Conservation (phyloP, 164 flowering plant genomes). For the Sedum album region DNA sequence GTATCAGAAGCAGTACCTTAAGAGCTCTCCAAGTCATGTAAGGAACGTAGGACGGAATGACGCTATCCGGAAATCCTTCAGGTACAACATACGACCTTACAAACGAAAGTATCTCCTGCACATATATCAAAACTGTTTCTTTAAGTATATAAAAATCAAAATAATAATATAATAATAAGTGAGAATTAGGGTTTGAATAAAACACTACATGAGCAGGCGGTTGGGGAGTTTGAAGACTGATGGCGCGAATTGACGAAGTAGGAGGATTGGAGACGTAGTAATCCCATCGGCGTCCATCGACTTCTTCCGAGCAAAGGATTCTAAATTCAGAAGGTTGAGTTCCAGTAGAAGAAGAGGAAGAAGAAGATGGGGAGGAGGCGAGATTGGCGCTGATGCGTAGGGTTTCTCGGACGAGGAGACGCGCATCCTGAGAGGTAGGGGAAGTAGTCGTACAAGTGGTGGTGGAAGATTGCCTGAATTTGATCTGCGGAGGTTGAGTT, state of each 20-base stretch:
- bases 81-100: conserved; percentile 94
- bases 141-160: too few relatives aligned
- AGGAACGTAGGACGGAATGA: conserved; percentile 83
- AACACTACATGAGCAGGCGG: conserved; percentile 57
- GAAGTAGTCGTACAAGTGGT: conserved; percentile 6
- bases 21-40: conserved; percentile 97
- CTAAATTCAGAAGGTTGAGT: conserved; percentile 33
- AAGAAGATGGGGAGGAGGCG: conserved; percentile 22
- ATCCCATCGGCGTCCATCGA: conserved; percentile 77
- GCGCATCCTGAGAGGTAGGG: conserved; percentile 29
- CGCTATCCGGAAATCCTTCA: conserved; percentile 95
- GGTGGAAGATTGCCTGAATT: conserved; percentile 29
- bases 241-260: conserved; percentile 37
- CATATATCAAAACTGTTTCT: too few relatives aligned
- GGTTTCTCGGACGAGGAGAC: conserved; percentile 73
- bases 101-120: conserved; percentile 75
- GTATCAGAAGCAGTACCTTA: conserved; percentile 46
- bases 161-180: not conserved
- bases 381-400: conserved; percentile 23
- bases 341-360: conserved; percentile 11
- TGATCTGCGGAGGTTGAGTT: not conserved
- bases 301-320: conserved; percentile 72
- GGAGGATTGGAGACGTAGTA: conserved; percentile 45
- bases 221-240: conserved; percentile 58
- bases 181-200: not conserved